phyloP scores from a whole-genome alignment of 306 rosid species.

The Carpinus fangiana region DNA sequence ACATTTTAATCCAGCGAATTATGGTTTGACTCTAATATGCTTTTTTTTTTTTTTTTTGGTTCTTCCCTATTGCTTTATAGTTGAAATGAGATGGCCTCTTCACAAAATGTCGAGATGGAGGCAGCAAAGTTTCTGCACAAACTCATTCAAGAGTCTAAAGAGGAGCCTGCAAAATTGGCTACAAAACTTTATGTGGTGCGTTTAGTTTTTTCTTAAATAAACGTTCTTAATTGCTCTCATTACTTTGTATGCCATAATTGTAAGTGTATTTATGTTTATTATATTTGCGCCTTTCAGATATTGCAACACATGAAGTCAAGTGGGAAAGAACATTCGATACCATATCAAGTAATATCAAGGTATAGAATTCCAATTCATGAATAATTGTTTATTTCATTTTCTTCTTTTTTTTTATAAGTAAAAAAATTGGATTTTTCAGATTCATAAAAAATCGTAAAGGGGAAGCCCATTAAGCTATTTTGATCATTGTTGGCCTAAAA shows the following conservation, averaged over 20 bases:
- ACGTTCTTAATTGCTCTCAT: neutral
- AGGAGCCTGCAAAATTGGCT: constrained; percentile 95
- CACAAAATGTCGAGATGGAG: constrained; percentile 96
- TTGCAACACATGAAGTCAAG: constrained; percentile 98
- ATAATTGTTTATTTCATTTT: neutral
- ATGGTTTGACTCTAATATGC: constrained; percentile 11
- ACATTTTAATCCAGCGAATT: constrained; percentile 7
- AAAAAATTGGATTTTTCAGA: neutral
- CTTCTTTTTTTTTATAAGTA: neutral
- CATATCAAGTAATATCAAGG: constrained; percentile 99
- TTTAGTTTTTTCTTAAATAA: constrained; percentile 28
- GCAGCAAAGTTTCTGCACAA: constrained; percentile 99
- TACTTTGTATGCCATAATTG: constrained; percentile 14
- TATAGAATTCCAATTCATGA: constrained; percentile 22
- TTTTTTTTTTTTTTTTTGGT: neutral
- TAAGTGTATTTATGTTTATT: constrained; percentile 15
- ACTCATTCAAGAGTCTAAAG: constrained; percentile 96
- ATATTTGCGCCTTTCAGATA: constrained; percentile 58
- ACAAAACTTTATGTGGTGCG: constrained; percentile 93
- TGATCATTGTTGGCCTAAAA: neutral
- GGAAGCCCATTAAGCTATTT: neutral
- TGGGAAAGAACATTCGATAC: constrained; percentile 98
- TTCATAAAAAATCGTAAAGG: neutral
- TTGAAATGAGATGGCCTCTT: constrained; percentile 65
- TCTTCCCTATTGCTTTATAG: constrained; percentile 38